Evolutionary conservation across 768 basidiomycete species (phyloP).

Genomic region (Pleurotus platypus): DNA sequence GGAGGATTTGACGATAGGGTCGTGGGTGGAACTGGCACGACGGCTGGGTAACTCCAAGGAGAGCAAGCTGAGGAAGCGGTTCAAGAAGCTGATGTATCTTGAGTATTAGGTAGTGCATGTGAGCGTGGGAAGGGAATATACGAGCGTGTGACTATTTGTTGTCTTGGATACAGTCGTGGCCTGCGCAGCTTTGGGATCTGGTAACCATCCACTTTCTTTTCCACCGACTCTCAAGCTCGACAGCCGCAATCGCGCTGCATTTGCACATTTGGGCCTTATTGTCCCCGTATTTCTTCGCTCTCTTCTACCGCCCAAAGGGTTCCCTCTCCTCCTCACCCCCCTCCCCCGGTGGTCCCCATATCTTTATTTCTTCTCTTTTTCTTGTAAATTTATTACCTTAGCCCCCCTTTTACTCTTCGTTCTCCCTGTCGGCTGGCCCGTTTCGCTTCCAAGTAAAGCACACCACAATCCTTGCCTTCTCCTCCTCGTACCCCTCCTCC

Average conservation of each 20-base stretch:
- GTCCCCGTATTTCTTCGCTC: conserved; percentile 6
- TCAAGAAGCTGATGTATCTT: conserved; percentile 75
- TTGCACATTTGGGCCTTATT: conserved; percentile 9
- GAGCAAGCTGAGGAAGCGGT: conserved; percentile 56
- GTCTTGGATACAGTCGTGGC: conserved; percentile 35
- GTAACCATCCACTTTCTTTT: conserved; percentile 20
- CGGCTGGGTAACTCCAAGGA: conserved; percentile 51
- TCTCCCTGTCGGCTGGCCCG: conserved; percentile 58
- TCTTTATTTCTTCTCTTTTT: conserved; percentile 22
- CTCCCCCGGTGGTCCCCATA: conserved; percentile 13
- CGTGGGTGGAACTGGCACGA: conserved; percentile 68
- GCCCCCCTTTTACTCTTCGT: conserved; percentile 20
- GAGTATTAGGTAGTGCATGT: conserved; percentile 19
- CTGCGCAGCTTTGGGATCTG: conserved; percentile 24
- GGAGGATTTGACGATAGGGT: conserved; percentile 73
- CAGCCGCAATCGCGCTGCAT: conserved; percentile 11
- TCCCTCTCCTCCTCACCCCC: conserved; percentile 11
- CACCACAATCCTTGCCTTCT: conserved; percentile 33
- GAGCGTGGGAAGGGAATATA: not conserved
- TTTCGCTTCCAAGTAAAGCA: conserved; percentile 25
- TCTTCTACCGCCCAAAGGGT: conserved; percentile 8
- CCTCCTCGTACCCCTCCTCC: conserved; percentile 10
- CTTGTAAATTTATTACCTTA: conserved; percentile 16
- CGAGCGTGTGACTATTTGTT: conserved; percentile 24
- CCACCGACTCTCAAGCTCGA: conserved; percentile 2